Evolutionary conservation across 768 basidiomycete genomes (phyloP), one percentile per base, ranked within the genome.

Genomic region (Naganishia vishniacii): DNA sequence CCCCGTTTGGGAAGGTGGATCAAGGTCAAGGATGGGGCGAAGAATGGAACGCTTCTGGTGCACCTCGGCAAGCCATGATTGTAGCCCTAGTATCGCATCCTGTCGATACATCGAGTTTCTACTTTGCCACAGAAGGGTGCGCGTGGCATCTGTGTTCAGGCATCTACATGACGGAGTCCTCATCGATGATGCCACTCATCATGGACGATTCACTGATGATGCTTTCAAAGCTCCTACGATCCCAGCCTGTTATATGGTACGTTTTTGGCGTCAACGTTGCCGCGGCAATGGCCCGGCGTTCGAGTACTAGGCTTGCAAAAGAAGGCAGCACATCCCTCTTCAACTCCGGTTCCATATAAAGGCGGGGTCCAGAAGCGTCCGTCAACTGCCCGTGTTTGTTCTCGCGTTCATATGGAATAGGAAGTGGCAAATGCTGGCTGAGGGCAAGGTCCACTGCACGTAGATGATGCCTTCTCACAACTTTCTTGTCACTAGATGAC

Each of bases 1-100:
- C 89, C 87, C 73, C 83, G 89, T 63, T 75, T 94, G 37, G 94
- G 95, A 1, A 81, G 95, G 67, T 99, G 95, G 94, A 76, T 91
- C 72, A 82, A 80, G 49, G 71, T 88, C 63, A 88, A 87, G 73
- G 86, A 85, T 31, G 87, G 88, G 1, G 84, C 82, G 0, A 80
- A 81, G 68, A 95, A 94, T 77, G 84, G 86, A 7, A 82, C 88
- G 1, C 70, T 88, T 31, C 84, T 91, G 28, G 81, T 85, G 1
- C 67, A 69, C 61, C 64, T 78, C 0, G 65, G 65, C 13, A 59
- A 48, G 16, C 45, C 45, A 29, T 32, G 26, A 45, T 47, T 59
- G 45, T 48, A 41, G 13, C 26, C 12, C 25, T 40, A 32, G 25
- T 5, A 23, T 28, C 13, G 23, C 8, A 34, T 18, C 16, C 18